Base-by-base conservation (phyloP, 305 asterid genomes). In the Euphrasia arctica region DNA sequence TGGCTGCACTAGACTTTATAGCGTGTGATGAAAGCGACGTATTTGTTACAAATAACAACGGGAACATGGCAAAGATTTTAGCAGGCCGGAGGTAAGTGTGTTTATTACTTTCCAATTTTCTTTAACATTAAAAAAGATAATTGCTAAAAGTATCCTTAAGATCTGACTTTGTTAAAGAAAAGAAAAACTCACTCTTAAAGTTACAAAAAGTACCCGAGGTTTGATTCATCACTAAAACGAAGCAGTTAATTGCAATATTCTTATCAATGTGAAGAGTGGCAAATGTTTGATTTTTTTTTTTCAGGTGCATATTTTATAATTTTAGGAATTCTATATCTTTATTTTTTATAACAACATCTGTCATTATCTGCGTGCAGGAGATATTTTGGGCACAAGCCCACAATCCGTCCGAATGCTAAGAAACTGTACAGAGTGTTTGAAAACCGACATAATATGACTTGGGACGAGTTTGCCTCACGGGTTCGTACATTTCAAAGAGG, bases 1-100 rank as follows among this genome's bases (percentile, higher is more conserved):
- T 88, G 96, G 97, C 97, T 70, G 99, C 99, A 27, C 77, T 93
- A 41, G 99, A 93, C 77, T 93, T 88, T 68, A 86, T 90, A 14
- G 99, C 78, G 36, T 93, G 97, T 54, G 97, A 93, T 72, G 97
- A 82, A 73, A 93, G 99, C 62, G 94, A 93, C 67, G 99, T 90
- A 11, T 90, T 93, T 78, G 97, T 86, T 6, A 86, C 99, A 42
- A 93, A 93, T 75, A 93, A 93, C 91, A 90, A 93, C n/a, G 99
- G 99, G 13, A 93, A 93, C 83, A 93, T 93, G 99, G 99, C 97
- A 10, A 93, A 86, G 77, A 93, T 93, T 54, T 70, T 93, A 73
- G 95, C 97, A 28, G 99, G 99, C 13, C 73, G 99, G 80, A 88
- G 99, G 99, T 93, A 75, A 22, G 63, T 55, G 64, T 55, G 28